Evolutionary conservation across 2,329 filamentous ascomycete genomes (phyloP).

Genomic region (Calycina marina): DNA sequence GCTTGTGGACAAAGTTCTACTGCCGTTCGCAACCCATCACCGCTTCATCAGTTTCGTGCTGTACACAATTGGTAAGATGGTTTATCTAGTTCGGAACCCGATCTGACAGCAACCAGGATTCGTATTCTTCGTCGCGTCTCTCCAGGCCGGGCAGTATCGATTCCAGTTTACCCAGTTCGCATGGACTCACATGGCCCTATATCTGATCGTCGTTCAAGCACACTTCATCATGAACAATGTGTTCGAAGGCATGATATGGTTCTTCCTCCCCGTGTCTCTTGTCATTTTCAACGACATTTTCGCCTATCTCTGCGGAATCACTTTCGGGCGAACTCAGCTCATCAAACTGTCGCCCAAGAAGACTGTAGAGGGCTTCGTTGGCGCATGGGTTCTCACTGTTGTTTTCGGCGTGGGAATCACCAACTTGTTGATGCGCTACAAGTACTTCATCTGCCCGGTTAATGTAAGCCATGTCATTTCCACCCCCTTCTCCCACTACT

Average conservation of each 20-base stretch:
- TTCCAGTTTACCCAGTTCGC: slow-evolving; percentile 99
- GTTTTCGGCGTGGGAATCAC: slow-evolving; percentile 72
- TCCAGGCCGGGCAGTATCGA: slow-evolving; percentile 91
- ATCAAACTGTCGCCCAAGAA: slow-evolving; percentile 99
- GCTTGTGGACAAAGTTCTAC: slow-evolving; percentile 79
- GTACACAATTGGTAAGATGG: slow-evolving; percentile 74
- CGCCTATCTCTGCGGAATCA: slow-evolving; percentile 93
- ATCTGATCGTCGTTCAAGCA: slow-evolving; percentile 92
- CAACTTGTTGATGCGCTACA: slow-evolving; percentile 74
- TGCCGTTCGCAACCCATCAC: slow-evolving; percentile 92
- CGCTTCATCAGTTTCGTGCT: slow-evolving; percentile 98
- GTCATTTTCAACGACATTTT: slow-evolving; percentile 99
- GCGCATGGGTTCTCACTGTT: slow-evolving; percentile 90
- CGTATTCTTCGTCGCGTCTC: slow-evolving; percentile 90
- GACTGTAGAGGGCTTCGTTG: slow-evolving; percentile 94
- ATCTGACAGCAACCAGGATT: slow-evolving; percentile 49
- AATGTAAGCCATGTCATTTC: slow-evolving; percentile 39
- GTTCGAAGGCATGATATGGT: slow-evolving; percentile 99
- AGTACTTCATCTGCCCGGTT: slow-evolving; percentile 97
- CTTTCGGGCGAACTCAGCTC: slow-evolving; percentile 87
- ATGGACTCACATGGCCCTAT: slow-evolving; percentile 98
- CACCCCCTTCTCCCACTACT: not conserved
- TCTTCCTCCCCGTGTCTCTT: slow-evolving; percentile 86
- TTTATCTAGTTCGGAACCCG: not conserved
- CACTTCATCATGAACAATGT: slow-evolving; percentile 99